A percentile compares a stretch with the other conserved stretches of the same genome.
Conservation (phyloP, 305 asterid genomes). For the Fraxinus latifolia region DNA sequence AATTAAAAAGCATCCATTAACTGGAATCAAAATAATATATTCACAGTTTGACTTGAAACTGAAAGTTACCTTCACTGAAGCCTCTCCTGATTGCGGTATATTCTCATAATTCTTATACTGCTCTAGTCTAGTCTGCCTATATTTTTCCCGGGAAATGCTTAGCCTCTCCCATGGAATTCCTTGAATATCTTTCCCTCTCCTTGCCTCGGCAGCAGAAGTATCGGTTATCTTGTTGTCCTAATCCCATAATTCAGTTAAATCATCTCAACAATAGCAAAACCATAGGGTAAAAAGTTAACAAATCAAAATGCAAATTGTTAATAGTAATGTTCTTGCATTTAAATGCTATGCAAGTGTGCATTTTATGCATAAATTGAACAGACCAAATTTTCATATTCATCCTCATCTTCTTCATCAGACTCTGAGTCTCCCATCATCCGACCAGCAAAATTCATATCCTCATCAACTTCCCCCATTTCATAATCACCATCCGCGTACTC, state of each 20-base stretch:
- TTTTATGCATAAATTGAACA: constrained; percentile 25
- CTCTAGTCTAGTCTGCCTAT: constrained; percentile 54
- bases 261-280: constrained; percentile 19
- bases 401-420: constrained; percentile 51
- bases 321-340: not conserved
- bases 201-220: constrained; percentile 51
- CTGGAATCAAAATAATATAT: not conserved
- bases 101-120: constrained; percentile 59
- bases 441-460: constrained; percentile 50
- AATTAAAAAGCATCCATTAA: constrained; percentile 10
- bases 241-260: constrained; percentile 31
- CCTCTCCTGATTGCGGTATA: constrained; percentile 47
- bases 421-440: constrained; percentile 53
- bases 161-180: constrained; percentile 64
- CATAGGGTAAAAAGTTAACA: not conserved
- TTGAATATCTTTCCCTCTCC: constrained; percentile 59
- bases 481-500: constrained; percentile 45
- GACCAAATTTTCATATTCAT: constrained; percentile 50
- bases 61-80: constrained; percentile 44
- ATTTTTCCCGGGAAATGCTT: constrained; percentile 51
- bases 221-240: constrained; percentile 47
- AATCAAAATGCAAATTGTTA: not conserved
- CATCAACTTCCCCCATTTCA: constrained; percentile 56
- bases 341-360: not conserved
- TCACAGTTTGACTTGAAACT: not conserved